Conservation (phyloP, 2,329 filamentous ascomycete genomes). For the Plenodomus tracheiphilus region DNA sequence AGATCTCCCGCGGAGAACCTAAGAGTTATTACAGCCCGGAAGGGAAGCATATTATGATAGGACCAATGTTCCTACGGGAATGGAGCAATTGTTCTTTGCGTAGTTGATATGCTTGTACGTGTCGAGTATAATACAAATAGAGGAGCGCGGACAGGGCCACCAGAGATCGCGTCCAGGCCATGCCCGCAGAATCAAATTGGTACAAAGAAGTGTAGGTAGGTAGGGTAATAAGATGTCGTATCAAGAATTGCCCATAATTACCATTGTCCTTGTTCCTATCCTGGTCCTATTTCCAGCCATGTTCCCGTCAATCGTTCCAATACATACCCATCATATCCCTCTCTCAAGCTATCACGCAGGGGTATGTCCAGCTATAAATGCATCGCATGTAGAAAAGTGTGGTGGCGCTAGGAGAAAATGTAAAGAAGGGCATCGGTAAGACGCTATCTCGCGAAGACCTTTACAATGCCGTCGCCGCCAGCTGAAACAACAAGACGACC, state of each 20-base stretch:
- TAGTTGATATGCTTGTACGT: too few species aligned
- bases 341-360: conserved; percentile 5
- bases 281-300: conserved; percentile 6
- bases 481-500: conserved; percentile 92
- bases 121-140: too few species aligned
- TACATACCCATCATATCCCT: too few species aligned
- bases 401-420: conserved; percentile 10
- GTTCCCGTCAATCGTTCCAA: conserved; percentile 17
- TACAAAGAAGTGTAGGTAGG: conserved; percentile 6
- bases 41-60: too few species aligned
- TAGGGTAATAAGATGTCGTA: background rate
- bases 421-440: conserved; percentile 7
- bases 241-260: conserved; percentile 11
- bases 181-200: background rate
- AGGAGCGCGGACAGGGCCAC: too few species aligned
- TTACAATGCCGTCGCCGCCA: conserved; percentile 93
- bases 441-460: conserved; percentile 67
- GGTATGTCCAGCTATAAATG: conserved; percentile 25
- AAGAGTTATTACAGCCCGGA: too few species aligned
- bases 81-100: too few species aligned
- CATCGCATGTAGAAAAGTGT: conserved; percentile 11
- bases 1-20: too few species aligned
- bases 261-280: too few species aligned
- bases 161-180: too few species aligned
- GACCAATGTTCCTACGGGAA: too few species aligned